Evolutionary conservation across 1,284 basidiomycete species (phyloP), one percentile per base, ranked within the genome.

Genomic region (Sphaerobolus stellatus): DNA sequence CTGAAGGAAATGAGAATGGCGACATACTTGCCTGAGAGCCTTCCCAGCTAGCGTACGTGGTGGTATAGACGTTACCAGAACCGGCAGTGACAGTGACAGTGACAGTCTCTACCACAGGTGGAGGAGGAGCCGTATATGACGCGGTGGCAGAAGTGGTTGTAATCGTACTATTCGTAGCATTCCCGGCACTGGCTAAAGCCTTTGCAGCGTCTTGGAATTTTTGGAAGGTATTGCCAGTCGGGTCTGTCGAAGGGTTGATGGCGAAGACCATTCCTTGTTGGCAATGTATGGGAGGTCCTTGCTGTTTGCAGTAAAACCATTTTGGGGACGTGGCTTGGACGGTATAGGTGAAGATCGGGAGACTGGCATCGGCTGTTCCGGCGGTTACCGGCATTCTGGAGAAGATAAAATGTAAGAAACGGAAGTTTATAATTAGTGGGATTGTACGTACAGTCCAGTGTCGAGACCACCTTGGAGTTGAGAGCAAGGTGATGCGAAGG

Each of bases 401-500:
- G n/a, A 34, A 24, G 18, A 33, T 3, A 16, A 28, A 28, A 43
- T 3, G 2, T n/a, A n/a, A n/a, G n/a, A n/a, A n/a, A 48, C n/a
- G n/a, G n/a, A n/a, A n/a, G n/a, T 11, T 3, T 11, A n/a, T n/a
- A n/a, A n/a, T n/a, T n/a, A n/a, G n/a, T n/a, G n/a, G n/a, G n/a
- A n/a, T n/a, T n/a, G n/a, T 7, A 14, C 49, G 18, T 40, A 50
- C 48, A 69, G 62, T 62, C 76, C 70, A 69, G 83, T 63, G 64
- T 75, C 71, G 56, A 71, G n/a, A 67, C 27, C 82, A 82, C 11
- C n/a, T n/a, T n/a, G n/a, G n/a, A n/a, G 65, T n/a, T n/a, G 56
- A 28, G 60, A 54, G 65, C 71, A 78, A 20, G 83, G 83, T 7
- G 66, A 61, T 20, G 70, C 68, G 64, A 85, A 86, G 13, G 79